Evolutionary conservation across 257 asterid genomes (phyloP).

Genomic region (Nicotiana undulata): DNA sequence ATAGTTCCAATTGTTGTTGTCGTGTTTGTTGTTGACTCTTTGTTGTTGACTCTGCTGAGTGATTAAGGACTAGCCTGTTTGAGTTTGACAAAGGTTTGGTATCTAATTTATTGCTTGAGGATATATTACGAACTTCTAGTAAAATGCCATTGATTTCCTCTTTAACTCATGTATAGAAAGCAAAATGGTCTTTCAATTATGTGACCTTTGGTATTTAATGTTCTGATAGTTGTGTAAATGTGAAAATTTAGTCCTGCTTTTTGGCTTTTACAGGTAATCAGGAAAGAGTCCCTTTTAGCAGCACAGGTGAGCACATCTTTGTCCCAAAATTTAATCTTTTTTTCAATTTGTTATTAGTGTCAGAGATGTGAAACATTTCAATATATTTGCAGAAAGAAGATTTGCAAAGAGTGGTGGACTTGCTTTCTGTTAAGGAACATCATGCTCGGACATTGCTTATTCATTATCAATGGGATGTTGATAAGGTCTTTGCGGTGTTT

Average conservation of each 20-base stretch:
- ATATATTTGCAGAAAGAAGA: conserved; percentile 34
- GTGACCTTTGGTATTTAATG: neutral
- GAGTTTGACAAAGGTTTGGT: neutral
- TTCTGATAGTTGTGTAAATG: neutral
- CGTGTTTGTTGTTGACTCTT: neutral
- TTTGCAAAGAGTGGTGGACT: conserved; percentile 42
- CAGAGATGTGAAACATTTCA: neutral
- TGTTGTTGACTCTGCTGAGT: neutral
- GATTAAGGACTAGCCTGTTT: neutral
- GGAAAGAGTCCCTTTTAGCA: conserved; percentile 46
- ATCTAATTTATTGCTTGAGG: neutral
- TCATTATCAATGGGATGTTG: conserved; percentile 50
- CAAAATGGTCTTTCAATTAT: neutral
- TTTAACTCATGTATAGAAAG: neutral
- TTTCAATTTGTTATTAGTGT: neutral
- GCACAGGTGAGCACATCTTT: conserved; percentile 42
- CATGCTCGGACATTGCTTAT: conserved; percentile 55
- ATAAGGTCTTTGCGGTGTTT: conserved; percentile 20
- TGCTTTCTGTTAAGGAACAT: conserved; percentile 44
- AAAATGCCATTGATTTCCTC: neutral
- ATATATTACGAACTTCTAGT: neutral
- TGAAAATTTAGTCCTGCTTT: conserved; percentile 1
- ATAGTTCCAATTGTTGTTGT: neutral
- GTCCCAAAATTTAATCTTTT: neutral
- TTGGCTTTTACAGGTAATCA: conserved; percentile 38